Evolutionary conservation across 768 basidiomycete species (phyloP), one percentile per base, ranked within the genome.

Genomic region (Calvatia gigantea): DNA sequence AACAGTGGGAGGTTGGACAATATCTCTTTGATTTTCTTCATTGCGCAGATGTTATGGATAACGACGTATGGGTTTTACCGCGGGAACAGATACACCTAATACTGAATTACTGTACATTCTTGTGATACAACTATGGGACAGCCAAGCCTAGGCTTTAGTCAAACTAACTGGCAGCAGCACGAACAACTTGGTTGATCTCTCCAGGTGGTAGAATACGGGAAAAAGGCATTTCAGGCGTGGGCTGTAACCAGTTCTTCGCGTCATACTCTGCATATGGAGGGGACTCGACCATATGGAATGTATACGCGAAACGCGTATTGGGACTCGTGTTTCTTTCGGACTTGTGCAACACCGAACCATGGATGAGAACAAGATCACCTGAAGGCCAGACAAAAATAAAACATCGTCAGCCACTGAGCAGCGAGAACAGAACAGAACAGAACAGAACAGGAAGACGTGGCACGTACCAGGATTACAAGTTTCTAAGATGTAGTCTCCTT

Each of bases 161-260:
- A 6, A 17, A 14, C 6, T 35, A 27, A 14, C 46, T 23, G n/a
- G 17, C 27, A 28, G 45, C 14, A 39, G 28, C 19, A 7, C 15
- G 29, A n/a, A 33, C 17, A n/a, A 47, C 31, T 23, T 54, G 50
- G 43, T 60, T 64, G n/a, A 59, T 60, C 50, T 64, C 65, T 17
- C 60, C 64, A 2, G 59, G 44, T 45, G 62, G 57, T 32, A 89
- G 64, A 23, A 89, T 71, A 59, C 70, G 78, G 23, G 84, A 79
- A 71, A 98, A 97, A 1, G 94, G 91, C 87, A 91, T 87, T 11
- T 76, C 80, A 8, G 73, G 60, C 2, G 93, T 93, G 1, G 95
- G 94, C 67, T 98, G 95, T 56, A 98, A 73, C 95, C 95, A 97
- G 66, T 97, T 98, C 81, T 91, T 91, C 64, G 84, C 80, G 58